Conservation (phyloP, 2,329 filamentous ascomycete species). For the Grosmannia huntii region DNA sequence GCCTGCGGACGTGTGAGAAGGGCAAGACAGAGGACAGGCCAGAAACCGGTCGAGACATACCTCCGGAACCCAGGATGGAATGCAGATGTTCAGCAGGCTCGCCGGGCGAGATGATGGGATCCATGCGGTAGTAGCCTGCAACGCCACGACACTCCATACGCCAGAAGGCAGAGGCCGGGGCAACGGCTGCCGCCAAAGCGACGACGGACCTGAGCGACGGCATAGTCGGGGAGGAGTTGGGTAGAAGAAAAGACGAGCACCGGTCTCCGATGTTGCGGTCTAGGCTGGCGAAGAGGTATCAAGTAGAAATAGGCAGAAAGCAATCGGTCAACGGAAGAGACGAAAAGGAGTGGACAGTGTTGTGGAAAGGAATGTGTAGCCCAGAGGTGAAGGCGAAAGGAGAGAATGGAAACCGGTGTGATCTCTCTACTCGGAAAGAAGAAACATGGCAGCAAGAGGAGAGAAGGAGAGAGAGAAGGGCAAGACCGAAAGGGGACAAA, state of each 20-base stretch:
- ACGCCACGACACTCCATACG: constrained; percentile 72
- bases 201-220: neutral
- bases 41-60: constrained; percentile 37
- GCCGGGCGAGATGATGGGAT: constrained; percentile 60
- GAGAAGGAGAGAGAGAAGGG: neutral
- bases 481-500: neutral
- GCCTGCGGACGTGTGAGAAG: constrained; percentile 29
- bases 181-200: constrained; percentile 6
- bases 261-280: neutral
- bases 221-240: neutral
- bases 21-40: too few species aligned
- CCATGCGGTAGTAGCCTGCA: constrained; percentile 57
- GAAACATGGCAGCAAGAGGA: neutral
- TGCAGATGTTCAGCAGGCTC: constrained; percentile 54
- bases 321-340: neutral
- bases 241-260: neutral
- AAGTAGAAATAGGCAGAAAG: neutral
- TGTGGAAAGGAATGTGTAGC: neutral
- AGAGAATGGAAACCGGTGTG: neutral
- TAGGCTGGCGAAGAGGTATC: neutral
- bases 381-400: neutral
- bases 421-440: neutral
- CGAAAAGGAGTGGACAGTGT: neutral
- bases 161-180: constrained; percentile 56
- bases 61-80: constrained; percentile 59